A percentile compares a stretch with the other conserved stretches of the same genome.
Conservation (phyloP, 768 basidiomycete species). For the Calocybe indica region DNA sequence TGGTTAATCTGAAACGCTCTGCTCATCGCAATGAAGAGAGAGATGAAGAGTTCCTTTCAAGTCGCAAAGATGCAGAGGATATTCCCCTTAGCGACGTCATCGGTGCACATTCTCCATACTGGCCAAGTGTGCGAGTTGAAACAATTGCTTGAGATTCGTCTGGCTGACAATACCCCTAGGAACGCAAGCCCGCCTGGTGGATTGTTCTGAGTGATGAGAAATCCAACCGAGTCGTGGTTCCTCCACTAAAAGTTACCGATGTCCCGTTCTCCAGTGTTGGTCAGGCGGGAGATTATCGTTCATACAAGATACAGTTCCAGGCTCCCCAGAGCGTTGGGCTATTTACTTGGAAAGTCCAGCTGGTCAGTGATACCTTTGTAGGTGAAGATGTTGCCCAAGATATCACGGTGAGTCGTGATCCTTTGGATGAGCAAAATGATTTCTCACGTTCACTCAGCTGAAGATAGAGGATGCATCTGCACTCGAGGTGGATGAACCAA, state of each 20-base stretch:
- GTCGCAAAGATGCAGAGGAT: constrained; percentile 60
- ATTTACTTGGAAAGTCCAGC: constrained; percentile 84
- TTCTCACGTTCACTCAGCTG: constrained; percentile 41
- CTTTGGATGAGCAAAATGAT: constrained; percentile 5
- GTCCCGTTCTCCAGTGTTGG: constrained; percentile 57
- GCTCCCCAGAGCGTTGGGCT: constrained; percentile 79
- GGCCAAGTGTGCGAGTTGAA: constrained; percentile 67
- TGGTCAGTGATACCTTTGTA: constrained; percentile 85
- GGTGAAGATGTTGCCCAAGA: constrained; percentile 72
- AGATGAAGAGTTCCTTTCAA: constrained; percentile 65
- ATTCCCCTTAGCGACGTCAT: constrained; percentile 33
- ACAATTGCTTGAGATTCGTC: background rate
- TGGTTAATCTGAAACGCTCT: constrained; percentile 41
- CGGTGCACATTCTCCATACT: constrained; percentile 87
- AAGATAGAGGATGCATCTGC: constrained; percentile 73
- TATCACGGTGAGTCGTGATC: constrained; percentile 52
- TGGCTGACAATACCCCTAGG: constrained; percentile 30
- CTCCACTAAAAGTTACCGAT: constrained; percentile 76
- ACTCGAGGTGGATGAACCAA: constrained; percentile 47
- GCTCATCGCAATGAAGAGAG: constrained; percentile 49
- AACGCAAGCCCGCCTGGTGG: constrained; percentile 92
- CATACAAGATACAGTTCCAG: constrained; percentile 92
- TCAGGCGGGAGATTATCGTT: constrained; percentile 58
- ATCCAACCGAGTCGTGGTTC: constrained; percentile 78
- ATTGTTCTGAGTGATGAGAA: constrained; percentile 86